Percentiles rank a stretch among this genome's conserved stretches.
Conservation (phyloP, 352 stramenopile species). For the Globisporangium heterothallicum region DNA sequence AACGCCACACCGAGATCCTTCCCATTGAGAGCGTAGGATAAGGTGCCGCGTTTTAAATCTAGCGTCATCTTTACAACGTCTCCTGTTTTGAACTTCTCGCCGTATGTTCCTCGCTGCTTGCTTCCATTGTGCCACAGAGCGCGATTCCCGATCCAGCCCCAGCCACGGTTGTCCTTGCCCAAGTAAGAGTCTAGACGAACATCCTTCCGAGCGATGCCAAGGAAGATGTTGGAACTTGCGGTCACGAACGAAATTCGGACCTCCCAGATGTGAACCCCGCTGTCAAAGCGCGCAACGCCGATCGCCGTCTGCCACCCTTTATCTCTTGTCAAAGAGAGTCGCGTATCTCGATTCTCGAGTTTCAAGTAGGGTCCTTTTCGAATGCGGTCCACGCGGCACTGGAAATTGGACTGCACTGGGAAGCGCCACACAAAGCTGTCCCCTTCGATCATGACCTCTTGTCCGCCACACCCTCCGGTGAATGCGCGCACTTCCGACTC, state of each 20-base stretch:
- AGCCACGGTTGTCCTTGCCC: slow-evolving; percentile 89
- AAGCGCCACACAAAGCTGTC: slow-evolving; percentile 87
- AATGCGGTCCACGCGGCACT: slow-evolving; percentile 81
- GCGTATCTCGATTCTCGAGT: slow-evolving; percentile 82
- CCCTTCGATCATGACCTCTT: slow-evolving; percentile 83
- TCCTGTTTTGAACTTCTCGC: slow-evolving; percentile 88
- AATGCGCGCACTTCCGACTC: slow-evolving; percentile 84
- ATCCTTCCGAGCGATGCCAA: slow-evolving; percentile 80
- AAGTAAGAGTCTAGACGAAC: slow-evolving; percentile 86
- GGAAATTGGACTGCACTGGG: slow-evolving; percentile 85
- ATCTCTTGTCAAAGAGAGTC: slow-evolving; percentile 75
- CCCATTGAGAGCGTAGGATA: slow-evolving; percentile 86
- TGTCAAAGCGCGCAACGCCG: slow-evolving; percentile 82
- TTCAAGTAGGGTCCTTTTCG: slow-evolving; percentile 86
- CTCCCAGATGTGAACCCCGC: slow-evolving; percentile 85
- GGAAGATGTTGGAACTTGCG: slow-evolving; percentile 88
- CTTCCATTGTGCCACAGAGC: slow-evolving; percentile 88
- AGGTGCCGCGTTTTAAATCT: slow-evolving; percentile 73
- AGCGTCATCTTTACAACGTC: slow-evolving; percentile 80
- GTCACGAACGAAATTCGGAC: slow-evolving; percentile 84
- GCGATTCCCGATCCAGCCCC: slow-evolving; percentile 89
- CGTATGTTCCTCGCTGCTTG: slow-evolving; percentile 87
- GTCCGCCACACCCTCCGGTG: slow-evolving; percentile 69
- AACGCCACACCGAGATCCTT: slow-evolving; percentile 88
- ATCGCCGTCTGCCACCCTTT: slow-evolving; percentile 89